Evolutionary conservation across 257 asterid species (phyloP).

Genomic region (Coffea canephora): DNA sequence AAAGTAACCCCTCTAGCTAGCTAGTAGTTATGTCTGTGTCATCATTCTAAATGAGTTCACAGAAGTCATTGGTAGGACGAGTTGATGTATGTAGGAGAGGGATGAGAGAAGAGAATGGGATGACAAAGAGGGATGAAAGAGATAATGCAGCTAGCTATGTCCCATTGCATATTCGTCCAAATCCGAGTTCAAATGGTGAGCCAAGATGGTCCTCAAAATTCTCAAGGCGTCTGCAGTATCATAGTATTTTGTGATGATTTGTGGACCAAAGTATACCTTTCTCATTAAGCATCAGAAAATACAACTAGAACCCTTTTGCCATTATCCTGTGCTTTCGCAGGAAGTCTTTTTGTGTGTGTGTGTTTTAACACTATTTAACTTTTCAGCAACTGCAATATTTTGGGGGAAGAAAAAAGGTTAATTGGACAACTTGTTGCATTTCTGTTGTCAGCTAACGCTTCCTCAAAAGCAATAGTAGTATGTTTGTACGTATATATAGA

Average conservation of each 20-base stretch:
- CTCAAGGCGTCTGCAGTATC: background rate
- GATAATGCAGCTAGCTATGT: background rate
- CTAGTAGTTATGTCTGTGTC: background rate
- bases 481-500: too few relatives aligned
- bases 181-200: background rate
- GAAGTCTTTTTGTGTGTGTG: background rate
- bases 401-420: background rate
- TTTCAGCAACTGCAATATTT: background rate
- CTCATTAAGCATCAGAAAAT: slow-evolving; percentile 18
- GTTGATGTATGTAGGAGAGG: too few relatives aligned
- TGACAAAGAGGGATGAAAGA: too few relatives aligned
- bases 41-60: background rate
- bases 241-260: slow-evolving; percentile 14
- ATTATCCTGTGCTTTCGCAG: background rate
- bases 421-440: background rate
- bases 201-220: slow-evolving; percentile 3
- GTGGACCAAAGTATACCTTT: slow-evolving; percentile 21
- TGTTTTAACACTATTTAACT: background rate
- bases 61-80: background rate
- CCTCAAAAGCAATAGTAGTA: background rate
- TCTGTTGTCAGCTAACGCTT: background rate
- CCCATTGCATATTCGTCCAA: background rate
- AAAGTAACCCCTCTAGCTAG: background rate
- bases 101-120: too few relatives aligned
- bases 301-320: background rate